Conservation (phyloP, 1,284 basidiomycete genomes). For the Microbotryum lychnidis-dioicae region DNA sequence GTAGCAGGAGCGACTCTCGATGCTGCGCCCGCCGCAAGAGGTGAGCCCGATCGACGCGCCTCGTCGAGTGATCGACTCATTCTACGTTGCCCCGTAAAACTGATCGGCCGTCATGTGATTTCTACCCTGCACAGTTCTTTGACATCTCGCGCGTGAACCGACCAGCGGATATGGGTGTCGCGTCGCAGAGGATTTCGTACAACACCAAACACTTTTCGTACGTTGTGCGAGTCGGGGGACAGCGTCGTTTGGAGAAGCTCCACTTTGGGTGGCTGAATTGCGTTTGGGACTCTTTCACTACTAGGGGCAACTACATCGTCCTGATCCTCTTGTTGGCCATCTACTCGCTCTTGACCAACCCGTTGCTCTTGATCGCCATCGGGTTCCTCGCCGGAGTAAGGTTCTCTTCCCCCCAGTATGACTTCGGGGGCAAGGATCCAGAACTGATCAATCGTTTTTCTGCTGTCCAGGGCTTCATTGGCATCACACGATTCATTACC, state of each 20-base stretch:
- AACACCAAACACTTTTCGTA: slow-evolving; percentile 5
- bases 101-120: neutral
- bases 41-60: neutral
- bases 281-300: neutral
- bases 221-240: neutral
- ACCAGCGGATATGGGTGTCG: slow-evolving; percentile 1
- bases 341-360: slow-evolving; percentile 81
- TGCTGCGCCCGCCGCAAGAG: slow-evolving; percentile 7
- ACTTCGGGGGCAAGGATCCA: neutral
- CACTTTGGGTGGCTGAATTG: too few relatives aligned
- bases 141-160: neutral
- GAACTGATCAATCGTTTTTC: neutral
- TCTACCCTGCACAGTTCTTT: slow-evolving; percentile 1
- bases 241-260: too few relatives aligned
- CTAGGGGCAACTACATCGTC: slow-evolving; percentile 72
- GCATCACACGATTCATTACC: slow-evolving; percentile 73
- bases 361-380: slow-evolving; percentile 70
- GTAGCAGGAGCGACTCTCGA: slow-evolving; percentile 7
- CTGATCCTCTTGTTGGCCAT: slow-evolving; percentile 72
- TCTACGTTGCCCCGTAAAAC: too few relatives aligned
- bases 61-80: too few relatives aligned
- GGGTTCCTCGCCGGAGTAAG: slow-evolving; percentile 67
- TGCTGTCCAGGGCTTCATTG: slow-evolving; percentile 58
- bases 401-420: neutral
- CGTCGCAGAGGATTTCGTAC: slow-evolving; percentile 3